Evolutionary conservation across 2,329 filamentous ascomycete genomes (phyloP).

Genomic region (Pseudodiploospora longispora): DNA sequence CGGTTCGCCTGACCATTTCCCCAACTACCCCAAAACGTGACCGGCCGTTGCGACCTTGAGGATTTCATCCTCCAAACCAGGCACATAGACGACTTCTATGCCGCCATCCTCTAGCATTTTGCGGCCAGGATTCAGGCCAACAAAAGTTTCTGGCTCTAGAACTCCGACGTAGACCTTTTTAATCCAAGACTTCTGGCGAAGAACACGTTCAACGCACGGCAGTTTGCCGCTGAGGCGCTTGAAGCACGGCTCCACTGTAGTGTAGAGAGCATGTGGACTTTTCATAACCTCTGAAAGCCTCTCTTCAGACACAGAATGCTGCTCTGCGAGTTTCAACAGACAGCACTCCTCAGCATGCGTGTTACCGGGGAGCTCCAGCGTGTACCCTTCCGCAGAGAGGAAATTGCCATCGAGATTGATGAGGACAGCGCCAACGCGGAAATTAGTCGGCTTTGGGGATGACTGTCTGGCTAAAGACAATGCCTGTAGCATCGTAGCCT

Average conservation of each 20-base stretch:
- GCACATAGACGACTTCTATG: conserved; percentile 63
- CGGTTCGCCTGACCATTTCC: not conserved
- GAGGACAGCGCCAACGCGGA: conserved; percentile 87
- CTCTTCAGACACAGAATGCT: conserved; percentile 43
- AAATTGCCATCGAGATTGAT: conserved; percentile 48
- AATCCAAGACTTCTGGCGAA: conserved; percentile 54
- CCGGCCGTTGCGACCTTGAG: conserved; percentile 75
- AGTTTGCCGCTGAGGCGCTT: conserved; percentile 65
- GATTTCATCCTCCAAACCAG: conserved; percentile 74
- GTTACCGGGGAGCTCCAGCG: conserved; percentile 82
- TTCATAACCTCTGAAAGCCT: conserved; percentile 36
- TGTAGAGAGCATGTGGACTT: conserved; percentile 56
- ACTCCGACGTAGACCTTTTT: conserved; percentile 80
- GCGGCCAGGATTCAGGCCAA: conserved; percentile 71
- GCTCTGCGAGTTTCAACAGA: conserved; percentile 60
- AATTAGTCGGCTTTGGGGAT: conserved; percentile 83
- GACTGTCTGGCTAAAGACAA: conserved; percentile 71
- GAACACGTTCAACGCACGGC: conserved; percentile 72
- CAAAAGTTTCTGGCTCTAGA: conserved; percentile 83
- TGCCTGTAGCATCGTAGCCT: conserved; percentile 56
- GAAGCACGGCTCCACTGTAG: conserved; percentile 84
- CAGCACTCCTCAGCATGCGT: conserved; percentile 96
- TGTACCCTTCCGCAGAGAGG: conserved; percentile 77
- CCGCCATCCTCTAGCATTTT: conserved; percentile 62
- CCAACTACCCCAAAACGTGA: conserved; percentile 35